Percentiles rank a stretch among this genome's conserved stretches.
Conservation (phyloP, 2,329 filamentous ascomycete species). For the Aplosporella prunicola region DNA sequence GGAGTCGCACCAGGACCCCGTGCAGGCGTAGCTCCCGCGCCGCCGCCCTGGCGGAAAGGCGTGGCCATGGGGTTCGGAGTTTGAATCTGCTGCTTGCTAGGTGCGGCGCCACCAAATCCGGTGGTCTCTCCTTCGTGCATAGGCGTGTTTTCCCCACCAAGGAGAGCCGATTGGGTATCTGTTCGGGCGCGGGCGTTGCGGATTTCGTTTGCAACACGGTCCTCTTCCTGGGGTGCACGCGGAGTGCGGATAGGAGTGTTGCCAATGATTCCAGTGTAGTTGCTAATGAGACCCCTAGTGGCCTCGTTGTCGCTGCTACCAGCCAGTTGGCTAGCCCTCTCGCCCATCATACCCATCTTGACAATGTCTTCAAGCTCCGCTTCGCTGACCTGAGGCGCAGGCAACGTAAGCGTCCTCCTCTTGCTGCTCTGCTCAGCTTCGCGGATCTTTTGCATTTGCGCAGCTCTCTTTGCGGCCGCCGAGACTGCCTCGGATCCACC, state of each 20-base stretch:
- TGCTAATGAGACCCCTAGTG: conserved; percentile 75
- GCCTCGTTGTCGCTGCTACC: conserved; percentile 73
- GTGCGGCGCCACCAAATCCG: conserved; percentile 76
- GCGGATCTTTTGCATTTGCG: conserved; percentile 85
- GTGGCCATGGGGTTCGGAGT: conserved; percentile 96
- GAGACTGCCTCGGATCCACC: conserved; percentile 66
- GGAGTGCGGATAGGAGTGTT: conserved; percentile 87
- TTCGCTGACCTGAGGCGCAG: conserved; percentile 85
- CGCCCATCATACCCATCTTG: conserved; percentile 94
- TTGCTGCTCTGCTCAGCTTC: conserved; percentile 98
- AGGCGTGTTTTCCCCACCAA: conserved; percentile 90
- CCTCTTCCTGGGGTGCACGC: conserved; percentile 81
- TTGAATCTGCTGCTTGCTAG: conserved; percentile 69
- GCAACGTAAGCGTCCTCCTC: conserved; percentile 70
- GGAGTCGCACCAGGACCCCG: conserved; percentile 68
- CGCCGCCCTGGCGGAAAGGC: conserved; percentile 60
- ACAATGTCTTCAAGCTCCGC: conserved; percentile 93
- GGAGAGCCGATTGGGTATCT: conserved; percentile 82
- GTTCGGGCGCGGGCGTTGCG: conserved; percentile 86
- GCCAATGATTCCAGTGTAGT: conserved; percentile 73
- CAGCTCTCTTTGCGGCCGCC: conserved; percentile 84
- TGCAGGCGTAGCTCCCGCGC: conserved; percentile 55
- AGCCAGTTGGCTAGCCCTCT: conserved; percentile 68
- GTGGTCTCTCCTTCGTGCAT: conserved; percentile 77
- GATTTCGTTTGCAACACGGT: conserved; percentile 93